A percentile compares a stretch with the other conserved stretches of the same genome.
Evolutionary conservation across 2,329 filamentous ascomycete genomes (phyloP).

Genomic region (Waltergamsia citrina): DNA sequence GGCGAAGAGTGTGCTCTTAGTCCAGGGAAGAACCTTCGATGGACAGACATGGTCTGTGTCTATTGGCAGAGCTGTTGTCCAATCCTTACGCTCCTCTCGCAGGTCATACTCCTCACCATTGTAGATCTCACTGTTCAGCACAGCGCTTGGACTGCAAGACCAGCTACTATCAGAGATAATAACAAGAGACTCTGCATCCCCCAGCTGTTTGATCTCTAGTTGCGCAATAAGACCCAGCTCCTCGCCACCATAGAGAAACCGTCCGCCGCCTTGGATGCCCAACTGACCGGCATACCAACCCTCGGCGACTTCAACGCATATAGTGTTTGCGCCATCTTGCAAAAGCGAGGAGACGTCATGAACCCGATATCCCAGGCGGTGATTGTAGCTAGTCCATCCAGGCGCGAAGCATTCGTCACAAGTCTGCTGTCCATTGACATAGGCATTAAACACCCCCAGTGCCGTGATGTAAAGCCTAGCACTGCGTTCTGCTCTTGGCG

Average conservation of each 20-base stretch:
- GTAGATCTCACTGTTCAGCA: conserved; percentile 51
- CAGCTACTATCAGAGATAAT: conserved; percentile 26
- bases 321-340: conserved; percentile 17
- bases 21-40: conserved; percentile 13
- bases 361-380: conserved; percentile 40
- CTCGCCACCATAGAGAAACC: conserved; percentile 24
- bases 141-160: conserved; percentile 28
- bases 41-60: conserved; percentile 11
- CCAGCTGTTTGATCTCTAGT: conserved; percentile 21
- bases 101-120: too few relatives aligned
- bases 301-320: conserved; percentile 34
- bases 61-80: background rate
- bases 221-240: conserved; percentile 22
- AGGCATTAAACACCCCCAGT: conserved; percentile 1
- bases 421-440: conserved; percentile 24
- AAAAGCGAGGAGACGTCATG: conserved; percentile 38
- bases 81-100: background rate
- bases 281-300: conserved; percentile 36
- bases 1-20: conserved; percentile 22
- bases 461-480: conserved; percentile 1
- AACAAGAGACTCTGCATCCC: conserved; percentile 13
- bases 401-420: conserved; percentile 33
- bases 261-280: conserved; percentile 10
- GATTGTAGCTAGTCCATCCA: conserved; percentile 40
- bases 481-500: background rate